Evolutionary conservation across 2,329 filamentous ascomycete genomes (phyloP).

Genomic region (Claviceps monticola): DNA sequence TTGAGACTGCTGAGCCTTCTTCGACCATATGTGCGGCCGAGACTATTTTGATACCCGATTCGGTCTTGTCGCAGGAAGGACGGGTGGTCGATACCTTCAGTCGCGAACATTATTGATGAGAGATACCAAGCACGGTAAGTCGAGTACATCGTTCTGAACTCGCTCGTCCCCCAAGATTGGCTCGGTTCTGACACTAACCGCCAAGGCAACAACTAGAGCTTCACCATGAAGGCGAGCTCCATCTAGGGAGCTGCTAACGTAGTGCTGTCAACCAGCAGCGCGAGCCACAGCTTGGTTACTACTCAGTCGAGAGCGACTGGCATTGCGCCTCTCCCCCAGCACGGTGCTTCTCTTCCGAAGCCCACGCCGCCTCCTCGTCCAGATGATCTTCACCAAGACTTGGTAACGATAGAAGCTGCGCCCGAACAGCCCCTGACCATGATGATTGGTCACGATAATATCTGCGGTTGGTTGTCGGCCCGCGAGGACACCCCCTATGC

Average conservation of each 20-base stretch:
- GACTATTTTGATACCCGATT: neutral
- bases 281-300: conserved; percentile 14
- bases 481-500: conserved; percentile 24
- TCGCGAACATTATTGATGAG: neutral
- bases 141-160: neutral
- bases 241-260: conserved; percentile 10
- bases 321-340: conserved; percentile 16
- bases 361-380: conserved; percentile 27
- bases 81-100: too few relatives aligned
- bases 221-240: conserved; percentile 16
- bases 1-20: neutral
- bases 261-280: conserved; percentile 8
- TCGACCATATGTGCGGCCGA: neutral
- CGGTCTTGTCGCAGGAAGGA: too few relatives aligned
- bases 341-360: conserved; percentile 21
- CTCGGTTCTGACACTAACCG: neutral
- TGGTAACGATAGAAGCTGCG: neutral
- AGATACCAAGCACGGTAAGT: neutral
- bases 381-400: conserved; percentile 14
- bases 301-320: conserved; percentile 21
- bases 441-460: conserved; percentile 31
- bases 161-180: neutral
- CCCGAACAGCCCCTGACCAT: conserved; percentile 12
- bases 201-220: neutral
- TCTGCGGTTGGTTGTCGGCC: conserved; percentile 34